phyloP scores from a whole-genome alignment of 805 yeast species.

The Candida ipomoeae region DNA sequence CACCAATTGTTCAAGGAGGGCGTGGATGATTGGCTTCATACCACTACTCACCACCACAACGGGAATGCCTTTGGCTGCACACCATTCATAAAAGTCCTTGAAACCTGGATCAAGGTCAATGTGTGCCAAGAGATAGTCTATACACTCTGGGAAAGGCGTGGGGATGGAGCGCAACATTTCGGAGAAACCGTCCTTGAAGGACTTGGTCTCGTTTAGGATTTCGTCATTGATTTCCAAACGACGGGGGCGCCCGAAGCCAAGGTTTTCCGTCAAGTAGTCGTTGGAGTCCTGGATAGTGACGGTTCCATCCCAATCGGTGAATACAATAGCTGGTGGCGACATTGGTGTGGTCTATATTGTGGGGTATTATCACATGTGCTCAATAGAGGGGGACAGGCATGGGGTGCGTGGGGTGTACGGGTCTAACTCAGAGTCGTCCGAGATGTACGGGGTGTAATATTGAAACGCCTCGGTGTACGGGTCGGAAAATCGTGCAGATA shows the following conservation, averaged over 20 bases:
- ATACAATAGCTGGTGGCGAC: constrained; percentile 64
- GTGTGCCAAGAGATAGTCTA: constrained; percentile 59
- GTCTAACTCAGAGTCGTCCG: background rate
- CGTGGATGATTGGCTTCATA: constrained; percentile 86
- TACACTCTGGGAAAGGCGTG: constrained; percentile 77
- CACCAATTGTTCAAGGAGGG: constrained; percentile 66
- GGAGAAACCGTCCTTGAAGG: constrained; percentile 79
- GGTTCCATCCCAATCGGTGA: constrained; percentile 98
- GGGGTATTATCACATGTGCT: constrained; percentile 37
- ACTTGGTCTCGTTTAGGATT: constrained; percentile 61
- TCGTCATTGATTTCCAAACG: constrained; percentile 67
- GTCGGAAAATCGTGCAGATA: too few relatives aligned
- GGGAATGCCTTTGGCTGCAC: constrained; percentile 66
- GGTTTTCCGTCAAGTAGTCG: constrained; percentile 81
- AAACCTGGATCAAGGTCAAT: constrained; percentile 89
- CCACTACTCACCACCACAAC: constrained; percentile 88
- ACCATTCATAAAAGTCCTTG: constrained; percentile 75
- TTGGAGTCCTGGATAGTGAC: constrained; percentile 94
- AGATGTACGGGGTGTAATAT: background rate
- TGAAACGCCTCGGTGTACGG: too few relatives aligned
- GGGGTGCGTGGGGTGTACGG: constrained; percentile 16
- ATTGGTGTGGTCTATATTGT: constrained; percentile 7
- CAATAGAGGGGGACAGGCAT: constrained; percentile 55
- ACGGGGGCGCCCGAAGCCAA: constrained; percentile 76
- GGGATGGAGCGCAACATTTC: constrained; percentile 78